A percentile compares a stretch with the other conserved stretches of the same genome.
phyloP scores from a whole-genome alignment of 345 rosid species.

The Arabidopsis arenosa region DNA sequence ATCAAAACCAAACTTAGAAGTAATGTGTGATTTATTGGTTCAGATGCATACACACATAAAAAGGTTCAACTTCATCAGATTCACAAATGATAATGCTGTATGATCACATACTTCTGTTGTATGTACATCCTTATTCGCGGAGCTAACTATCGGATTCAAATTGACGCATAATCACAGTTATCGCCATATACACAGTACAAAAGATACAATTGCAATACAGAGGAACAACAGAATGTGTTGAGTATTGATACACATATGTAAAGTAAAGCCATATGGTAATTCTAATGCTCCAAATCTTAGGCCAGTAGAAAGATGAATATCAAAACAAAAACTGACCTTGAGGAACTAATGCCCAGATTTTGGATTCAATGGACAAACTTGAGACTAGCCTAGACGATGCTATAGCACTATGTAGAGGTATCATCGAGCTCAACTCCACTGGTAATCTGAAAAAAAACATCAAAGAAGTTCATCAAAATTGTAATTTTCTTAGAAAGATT shows the following conservation, averaged over 20 bases:
- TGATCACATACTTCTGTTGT: neutral
- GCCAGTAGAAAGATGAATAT: neutral
- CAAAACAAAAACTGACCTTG: slow-evolving; percentile 54
- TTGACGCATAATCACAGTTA: neutral
- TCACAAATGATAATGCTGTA: neutral
- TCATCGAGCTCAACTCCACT: slow-evolving; percentile 67
- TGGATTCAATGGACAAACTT: slow-evolving; percentile 63
- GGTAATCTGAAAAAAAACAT: slow-evolving; percentile 53
- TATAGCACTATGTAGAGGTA: slow-evolving; percentile 70
- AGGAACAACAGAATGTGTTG: neutral
- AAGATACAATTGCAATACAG: neutral
- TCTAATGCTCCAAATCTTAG: neutral
- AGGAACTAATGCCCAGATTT: slow-evolving; percentile 72
- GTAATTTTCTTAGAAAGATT: neutral
- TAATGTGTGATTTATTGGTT: neutral
- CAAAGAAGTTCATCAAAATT: neutral
- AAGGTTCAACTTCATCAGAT: slow-evolving; percentile 12
- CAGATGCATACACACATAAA: slow-evolving; percentile 8
- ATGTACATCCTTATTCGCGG: neutral
- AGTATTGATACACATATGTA: neutral
- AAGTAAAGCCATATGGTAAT: neutral
- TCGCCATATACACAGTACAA: neutral
- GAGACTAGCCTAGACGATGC: slow-evolving; percentile 71
- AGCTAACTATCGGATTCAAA: neutral
- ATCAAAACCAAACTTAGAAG: neutral